Conservation (phyloP, 495 filamentous ascomycete genomes). For the Aspergillus campestris region DNA sequence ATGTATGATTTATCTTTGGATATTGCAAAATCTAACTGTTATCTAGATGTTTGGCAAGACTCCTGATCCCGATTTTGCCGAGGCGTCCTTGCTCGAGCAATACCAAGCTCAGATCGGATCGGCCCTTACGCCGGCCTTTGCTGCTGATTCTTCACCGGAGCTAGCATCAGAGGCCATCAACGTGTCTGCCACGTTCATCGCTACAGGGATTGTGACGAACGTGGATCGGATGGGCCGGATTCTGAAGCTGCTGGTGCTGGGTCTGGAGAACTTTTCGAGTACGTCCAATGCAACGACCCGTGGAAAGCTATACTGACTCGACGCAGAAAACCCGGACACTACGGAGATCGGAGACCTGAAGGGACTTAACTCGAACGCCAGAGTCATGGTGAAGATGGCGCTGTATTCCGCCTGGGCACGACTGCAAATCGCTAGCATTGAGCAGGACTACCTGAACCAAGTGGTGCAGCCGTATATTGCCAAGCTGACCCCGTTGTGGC, state of each 20-base stretch:
- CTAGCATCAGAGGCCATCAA: slow-evolving; percentile 91
- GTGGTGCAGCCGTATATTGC: slow-evolving; percentile 87
- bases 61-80: slow-evolving; percentile 91
- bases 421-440: slow-evolving; percentile 89
- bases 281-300: slow-evolving; percentile 4
- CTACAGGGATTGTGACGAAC: slow-evolving; percentile 94
- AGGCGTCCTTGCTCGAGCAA: slow-evolving; percentile 90
- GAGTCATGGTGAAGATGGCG: slow-evolving; percentile 96
- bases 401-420: slow-evolving; percentile 99
- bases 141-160: slow-evolving; percentile 89
- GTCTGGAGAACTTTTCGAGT: slow-evolving; percentile 86
- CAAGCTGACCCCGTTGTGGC: slow-evolving; percentile 84
- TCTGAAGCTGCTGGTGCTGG: slow-evolving; percentile 81
- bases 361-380: slow-evolving; percentile 89
- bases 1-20: slow-evolving; percentile 4
- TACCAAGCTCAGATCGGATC: slow-evolving; percentile 98
- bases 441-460: slow-evolving; percentile 80
- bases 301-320: slow-evolving; percentile 5
- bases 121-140: slow-evolving; percentile 92
- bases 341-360: slow-evolving; percentile 89
- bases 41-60: slow-evolving; percentile 81
- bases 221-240: slow-evolving; percentile 98
- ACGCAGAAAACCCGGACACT: slow-evolving; percentile 56
- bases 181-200: slow-evolving; percentile 95
- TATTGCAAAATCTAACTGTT: slow-evolving; percentile 11